Evolutionary conservation across 805 yeast genomes (phyloP).

Genomic region (Blastobotrys chiropterorum): DNA sequence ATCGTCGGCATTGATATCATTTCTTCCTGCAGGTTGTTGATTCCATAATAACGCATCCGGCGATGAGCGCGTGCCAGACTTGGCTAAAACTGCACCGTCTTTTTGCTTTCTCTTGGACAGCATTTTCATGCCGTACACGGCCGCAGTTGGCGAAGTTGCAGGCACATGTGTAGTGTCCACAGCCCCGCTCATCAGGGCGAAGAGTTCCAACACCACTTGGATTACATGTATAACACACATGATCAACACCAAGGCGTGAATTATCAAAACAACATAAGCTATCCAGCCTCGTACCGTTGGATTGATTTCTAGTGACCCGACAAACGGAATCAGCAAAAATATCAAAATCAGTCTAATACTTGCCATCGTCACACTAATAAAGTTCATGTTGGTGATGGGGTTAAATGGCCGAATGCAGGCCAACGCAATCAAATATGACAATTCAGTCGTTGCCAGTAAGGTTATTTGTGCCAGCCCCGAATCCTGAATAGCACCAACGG

Average conservation of each 20-base stretch:
- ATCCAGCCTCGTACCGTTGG: constrained; percentile 26
- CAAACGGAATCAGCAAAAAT: constrained; percentile 25
- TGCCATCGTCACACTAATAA: constrained; percentile 14
- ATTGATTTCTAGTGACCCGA: constrained; percentile 19
- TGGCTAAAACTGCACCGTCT: background rate
- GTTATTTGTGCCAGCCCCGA: constrained; percentile 33
- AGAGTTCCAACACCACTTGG: constrained; percentile 25
- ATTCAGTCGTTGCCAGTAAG: constrained; percentile 26
- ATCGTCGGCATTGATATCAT: constrained; percentile 13
- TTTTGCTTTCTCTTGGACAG: background rate
- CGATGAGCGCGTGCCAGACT: background rate
- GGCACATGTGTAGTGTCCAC: constrained; percentile 5
- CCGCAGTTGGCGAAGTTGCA: background rate
- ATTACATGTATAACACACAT: constrained; percentile 24
- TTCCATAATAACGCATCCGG: constrained; percentile 1
- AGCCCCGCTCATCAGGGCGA: constrained; percentile 16
- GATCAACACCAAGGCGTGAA: constrained; percentile 27
- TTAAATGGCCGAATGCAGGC: constrained; percentile 24
- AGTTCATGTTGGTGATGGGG: constrained; percentile 25
- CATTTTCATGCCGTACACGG: constrained; percentile 5
- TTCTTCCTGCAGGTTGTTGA: background rate
- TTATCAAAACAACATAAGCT: constrained; percentile 27
- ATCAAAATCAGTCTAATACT: constrained; percentile 18
- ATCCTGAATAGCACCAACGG: constrained; percentile 28
- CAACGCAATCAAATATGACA: constrained; percentile 18